Base-by-base conservation (phyloP, 1,284 basidiomycete species). In the Hemileccinum hortonii region DNA sequence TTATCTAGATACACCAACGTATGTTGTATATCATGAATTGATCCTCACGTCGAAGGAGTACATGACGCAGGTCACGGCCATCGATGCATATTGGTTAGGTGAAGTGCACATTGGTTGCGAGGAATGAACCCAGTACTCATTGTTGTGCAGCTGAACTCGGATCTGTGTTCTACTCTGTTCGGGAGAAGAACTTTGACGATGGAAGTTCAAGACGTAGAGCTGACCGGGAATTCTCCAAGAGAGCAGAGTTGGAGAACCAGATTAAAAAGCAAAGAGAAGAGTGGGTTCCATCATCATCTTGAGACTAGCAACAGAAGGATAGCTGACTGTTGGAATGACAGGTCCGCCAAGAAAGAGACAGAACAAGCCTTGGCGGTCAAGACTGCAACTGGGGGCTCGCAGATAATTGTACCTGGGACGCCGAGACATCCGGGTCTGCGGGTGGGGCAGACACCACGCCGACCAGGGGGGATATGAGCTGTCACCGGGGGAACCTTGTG, bases 1-100 rank as follows among this genome's bases (percentile, higher is more conserved):
- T 24, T 35, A 29, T 57, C 6, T 63, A 93, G 91, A 94, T 71
- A 96, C 93, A 30, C 97, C 97, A 8, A 90, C 94, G 44, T 98
- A 97, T 69, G 91, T 98, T 35, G 85, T 99, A 30, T 98, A 98
- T 69, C 96, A 99, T 66, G 95, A 99, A 67, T 80, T 96, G 44
- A 94, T 97, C 55, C 76, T 96, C 60, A 97, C 94, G 4, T 94
- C 92, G 24, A 96, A 92, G 74, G 86, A 95, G 74, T 96, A 98
- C 72, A 96, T 97, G 93, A 95, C 93, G 19, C 92, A 94, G 67
- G 94, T 98, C 15, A 97, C 95, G 2, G 87, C 94, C 0, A 90
- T 98, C 50, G 93, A 98, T 66, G 87, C 94, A 4, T 93, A 94
- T 71, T 98, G 95, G 94, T 81, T 98, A 32, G 92, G 89, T 91